A percentile compares a stretch with the other conserved stretches of the same genome.
Evolutionary conservation across 1,284 basidiomycete genomes (phyloP).

Genomic region (Psilocybe mexicana): DNA sequence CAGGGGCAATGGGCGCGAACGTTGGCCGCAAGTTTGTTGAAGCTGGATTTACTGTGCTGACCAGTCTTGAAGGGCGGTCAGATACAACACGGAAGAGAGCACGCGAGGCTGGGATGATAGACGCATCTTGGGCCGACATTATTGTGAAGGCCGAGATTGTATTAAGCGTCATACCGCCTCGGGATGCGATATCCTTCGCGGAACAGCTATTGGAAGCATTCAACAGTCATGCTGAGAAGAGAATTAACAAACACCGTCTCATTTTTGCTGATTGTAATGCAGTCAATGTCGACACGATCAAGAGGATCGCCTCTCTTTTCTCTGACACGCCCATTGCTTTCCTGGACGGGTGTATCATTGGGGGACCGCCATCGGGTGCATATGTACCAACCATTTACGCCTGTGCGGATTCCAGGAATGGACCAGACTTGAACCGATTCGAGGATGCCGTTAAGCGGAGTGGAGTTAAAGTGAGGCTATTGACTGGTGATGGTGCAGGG

Average conservation of each 20-base stretch:
- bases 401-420: conserved; percentile 38
- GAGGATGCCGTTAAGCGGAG: conserved; percentile 36
- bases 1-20: conserved; percentile 38
- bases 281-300: conserved; percentile 51
- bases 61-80: conserved; percentile 52
- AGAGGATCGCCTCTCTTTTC: conserved; percentile 49
- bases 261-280: conserved; percentile 64
- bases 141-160: conserved; percentile 45
- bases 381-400: conserved; percentile 60
- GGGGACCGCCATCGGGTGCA: conserved; percentile 48
- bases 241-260: conserved; percentile 19
- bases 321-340: conserved; percentile 41
- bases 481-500: conserved; percentile 48
- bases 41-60: conserved; percentile 50
- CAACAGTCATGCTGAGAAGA: conserved; percentile 9
- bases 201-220: conserved; percentile 38
- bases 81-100: conserved; percentile 47
- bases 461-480: conserved; percentile 46
- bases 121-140: conserved; percentile 47
- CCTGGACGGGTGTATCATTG: conserved; percentile 61
- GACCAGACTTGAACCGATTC: conserved; percentile 43
- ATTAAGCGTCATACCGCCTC: conserved; percentile 59
- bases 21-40: conserved; percentile 31
- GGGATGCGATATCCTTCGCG: conserved; percentile 52
- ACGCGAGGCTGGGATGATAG: conserved; percentile 52